Percentiles rank a stretch among this genome's conserved stretches.
These are phyloP conservation scores for Flammula alnicola DNA, from an alignment of 1,284 basidiomycete genomes.

Conservation along the genomic window DNA sequence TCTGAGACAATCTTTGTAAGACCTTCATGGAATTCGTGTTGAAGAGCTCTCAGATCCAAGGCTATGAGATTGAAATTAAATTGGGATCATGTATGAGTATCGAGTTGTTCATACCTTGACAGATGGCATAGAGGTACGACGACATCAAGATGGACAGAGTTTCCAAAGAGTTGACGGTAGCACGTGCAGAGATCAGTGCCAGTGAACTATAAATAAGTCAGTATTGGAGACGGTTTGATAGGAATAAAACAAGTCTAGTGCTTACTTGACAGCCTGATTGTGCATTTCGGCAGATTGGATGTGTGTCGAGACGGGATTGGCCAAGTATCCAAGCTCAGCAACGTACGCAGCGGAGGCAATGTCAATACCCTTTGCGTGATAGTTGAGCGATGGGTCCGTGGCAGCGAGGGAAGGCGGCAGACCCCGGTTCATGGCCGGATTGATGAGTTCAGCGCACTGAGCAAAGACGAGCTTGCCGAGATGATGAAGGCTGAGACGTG, in stretches of 20 bases:
- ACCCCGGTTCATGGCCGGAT: conserved; percentile 80
- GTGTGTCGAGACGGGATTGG: conserved; percentile 83
- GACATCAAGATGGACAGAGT: conserved; percentile 73
- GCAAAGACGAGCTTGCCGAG: conserved; percentile 83
- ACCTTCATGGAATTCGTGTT: conserved; percentile 61
- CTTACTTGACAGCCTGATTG: conserved; percentile 83
- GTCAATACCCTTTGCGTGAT: conserved; percentile 83
- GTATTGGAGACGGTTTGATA: no score
- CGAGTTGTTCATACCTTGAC: no score
- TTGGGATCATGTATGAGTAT: background rate
- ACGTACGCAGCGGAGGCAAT: conserved; percentile 82
- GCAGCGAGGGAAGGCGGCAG: conserved; percentile 78
- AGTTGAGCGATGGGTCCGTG: conserved; percentile 80
- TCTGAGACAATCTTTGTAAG: conserved; percentile 54
- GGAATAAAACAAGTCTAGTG: no score
- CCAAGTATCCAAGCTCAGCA: conserved; percentile 78
- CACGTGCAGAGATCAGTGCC: conserved; percentile 76
- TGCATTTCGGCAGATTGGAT: conserved; percentile 86
- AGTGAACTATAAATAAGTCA: conserved; percentile 56
- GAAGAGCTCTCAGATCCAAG: conserved; percentile 76
- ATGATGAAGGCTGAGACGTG: conserved; percentile 78
- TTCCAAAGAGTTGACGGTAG: conserved; percentile 75
- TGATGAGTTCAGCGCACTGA: conserved; percentile 81
- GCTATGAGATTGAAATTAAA: conserved; percentile 41
- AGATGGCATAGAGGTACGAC: conserved; percentile 76